Base-by-base conservation (phyloP, 179 eudicot genomes). In the Silene coronaria region DNA sequence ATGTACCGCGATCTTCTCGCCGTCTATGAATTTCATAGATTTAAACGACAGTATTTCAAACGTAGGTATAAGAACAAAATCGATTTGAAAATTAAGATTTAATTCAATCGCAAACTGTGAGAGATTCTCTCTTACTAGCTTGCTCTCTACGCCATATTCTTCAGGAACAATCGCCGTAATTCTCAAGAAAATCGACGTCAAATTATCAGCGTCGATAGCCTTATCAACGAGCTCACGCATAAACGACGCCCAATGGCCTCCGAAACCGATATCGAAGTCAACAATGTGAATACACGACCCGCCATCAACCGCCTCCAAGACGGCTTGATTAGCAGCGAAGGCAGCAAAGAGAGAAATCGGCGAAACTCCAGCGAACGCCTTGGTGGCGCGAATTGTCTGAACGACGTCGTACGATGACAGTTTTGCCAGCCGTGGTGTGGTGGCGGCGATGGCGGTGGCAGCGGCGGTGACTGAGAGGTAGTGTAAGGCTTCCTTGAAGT, bases 161-260 rank as follows among this genome's bases (percentile, higher is more conserved):
- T 91, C 97, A 0, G 90, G 85, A 10, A 93, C 93, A 7, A 93
- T 72, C 2, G 97, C 95, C 3, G 95, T 89, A 68, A 93, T 88
- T 23, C 97, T 81, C 0, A 93, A 75, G 8, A 86, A 76, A 55
- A 89, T 84, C 5, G 90, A 72, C 3, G 78, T 78, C 3, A 81
- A 24, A 64, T 87, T 83, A 0, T 78, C 67, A 0, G 75, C 78
- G 45, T 82, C 86, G 14, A 74, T 12, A 0, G 86, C 78, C 24
- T 84, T 85, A 14, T 87, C 95, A 4, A 89, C 90, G 8, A 93
- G 75, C 79, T 91, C 97, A 5, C 86, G 85, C 89, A 93, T 82
- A 70, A 90, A 87, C 0, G 97, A 90, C 2, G 97, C 96, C 97
- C 96, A 91, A 71, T 90, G 97, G 24, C 91, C 93, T 10, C 97